Base-by-base conservation (phyloP, 2,329 filamentous ascomycete genomes). In the Exserohilum turcica region DNA sequence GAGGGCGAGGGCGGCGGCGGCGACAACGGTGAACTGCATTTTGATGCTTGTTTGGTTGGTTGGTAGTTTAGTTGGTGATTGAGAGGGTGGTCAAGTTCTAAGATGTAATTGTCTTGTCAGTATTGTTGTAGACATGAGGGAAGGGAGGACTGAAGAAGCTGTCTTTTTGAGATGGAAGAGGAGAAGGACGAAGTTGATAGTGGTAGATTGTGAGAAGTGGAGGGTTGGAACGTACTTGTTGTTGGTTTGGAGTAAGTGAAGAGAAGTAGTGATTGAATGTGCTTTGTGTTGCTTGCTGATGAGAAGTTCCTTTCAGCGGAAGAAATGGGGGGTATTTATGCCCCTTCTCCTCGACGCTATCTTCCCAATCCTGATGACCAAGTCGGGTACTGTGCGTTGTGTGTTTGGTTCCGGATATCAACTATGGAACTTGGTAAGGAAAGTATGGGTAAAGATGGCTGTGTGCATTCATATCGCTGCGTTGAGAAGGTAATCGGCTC, bases 1-100 rank as follows among this genome's bases (percentile, higher is more conserved):
- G 10, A 45, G 21, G 15, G 51, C 24, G 13, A 54, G 3, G 16
- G 21, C 16, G 18, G 24, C 3, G 35, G 15, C 10, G 46, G 50
- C 10, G 46, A 50, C 2, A n/a, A 35, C n/a, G n/a, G 24, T 13
- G 35, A 24, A 15, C 9, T 54, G 51, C 51, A 54, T 54, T 28
- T 36, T 33, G 12, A n/a, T 18, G n/a, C 35, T 33, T 18, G 28
- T 15, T 6, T 31, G 15, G 21, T 15, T 10, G 3, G 19, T 28
- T 36, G 16, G n/a, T 29, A 16, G 6, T 31, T 18, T 13, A 13
- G 16, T 15, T 33, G 40, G 7, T 19, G 18, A 21, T 10, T 32
- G 4, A 31, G n/a, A n/a, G 32, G 32, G n/a, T 12, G 29, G 33
- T 44, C 24, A 12, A 15, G 8, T n/a, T 3, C 2, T 27, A 18